Base-by-base conservation (phyloP, 495 filamentous ascomycete genomes). In the Bombardia bombarda region DNA sequence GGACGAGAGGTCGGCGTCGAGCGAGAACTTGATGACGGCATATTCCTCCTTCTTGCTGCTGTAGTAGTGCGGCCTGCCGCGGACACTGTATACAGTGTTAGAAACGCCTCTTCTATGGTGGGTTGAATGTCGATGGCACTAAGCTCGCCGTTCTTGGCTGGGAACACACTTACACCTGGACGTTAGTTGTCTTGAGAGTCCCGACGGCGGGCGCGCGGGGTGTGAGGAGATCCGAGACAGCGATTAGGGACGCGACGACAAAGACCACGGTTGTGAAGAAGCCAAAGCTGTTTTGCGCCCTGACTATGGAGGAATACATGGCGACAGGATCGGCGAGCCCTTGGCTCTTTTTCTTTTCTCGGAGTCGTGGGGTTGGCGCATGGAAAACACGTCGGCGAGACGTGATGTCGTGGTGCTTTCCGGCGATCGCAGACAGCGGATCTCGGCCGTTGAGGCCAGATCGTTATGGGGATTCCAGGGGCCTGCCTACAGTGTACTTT, bases 211-310 rank as follows among this genome's bases (percentile, higher is more conserved):
- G 83, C 12, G 70, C 67, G 34, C 88, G 81, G 2, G 84, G 78
- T 28, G 78, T 70, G n/a, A 89, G 37, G 22, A 95, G 61, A 38
- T 86, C 83, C 6, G 88, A 86, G 32, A 82, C 58, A 31, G 92
- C 90, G 47, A 94, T 83, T 17, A 90, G 60, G 14, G 78, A 74
- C 31, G 82, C 88, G 20, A 95, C 80, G 46, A 76, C 73, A 58
- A 92, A 90, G 24, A 84, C 82, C 43, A 95, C 90, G 24, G 89
- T 92, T 21, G 90, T 96, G 74, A 97, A 96, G 79, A 93, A 94
- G 60, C 90, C 88, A 64, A 98, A 98, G 51, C 90, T 82, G 69
- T 89, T 89, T 65, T 98, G 92, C 43, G 78, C 62, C 47, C 92
- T 84, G 28, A 84, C 86, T 22, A 90, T 61, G 17, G 82, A 75